These are phyloP conservation scores for Zelonia costaricensis DNA, from an alignment of 208 protist species.

Conservation along the genomic window DNA sequence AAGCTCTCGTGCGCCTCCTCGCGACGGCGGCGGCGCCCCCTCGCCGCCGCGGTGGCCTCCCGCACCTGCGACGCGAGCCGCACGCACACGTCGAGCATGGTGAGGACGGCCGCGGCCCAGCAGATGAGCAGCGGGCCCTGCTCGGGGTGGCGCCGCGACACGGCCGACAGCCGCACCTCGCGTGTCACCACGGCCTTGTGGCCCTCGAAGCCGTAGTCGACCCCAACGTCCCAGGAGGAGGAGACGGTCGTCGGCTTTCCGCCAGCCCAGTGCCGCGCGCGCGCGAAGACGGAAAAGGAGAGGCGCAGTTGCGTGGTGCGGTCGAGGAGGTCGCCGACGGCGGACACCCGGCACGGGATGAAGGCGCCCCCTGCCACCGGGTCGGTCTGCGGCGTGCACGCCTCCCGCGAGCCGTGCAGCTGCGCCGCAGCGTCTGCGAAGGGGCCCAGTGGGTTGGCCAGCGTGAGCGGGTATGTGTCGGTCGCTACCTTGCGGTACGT, in stretches of 20 bases:
- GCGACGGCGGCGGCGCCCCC: not conserved
- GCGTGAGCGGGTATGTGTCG: conserved; percentile 22
- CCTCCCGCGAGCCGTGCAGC: conserved; percentile 17
- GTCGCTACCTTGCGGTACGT: conserved; percentile 20
- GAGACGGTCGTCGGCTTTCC: conserved; percentile 17
- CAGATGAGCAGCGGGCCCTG: conserved; percentile 16
- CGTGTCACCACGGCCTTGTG: conserved; percentile 53
- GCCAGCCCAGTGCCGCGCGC: conserved; percentile 15
- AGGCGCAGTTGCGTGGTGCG: conserved; percentile 34
- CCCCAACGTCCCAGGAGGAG: conserved; percentile 38
- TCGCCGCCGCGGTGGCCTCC: not conserved
- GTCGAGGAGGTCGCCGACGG: conserved; percentile 42
- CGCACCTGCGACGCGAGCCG: conserved; percentile 11
- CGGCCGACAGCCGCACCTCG: conserved; percentile 8
- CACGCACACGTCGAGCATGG: conserved; percentile 13
- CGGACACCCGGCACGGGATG: conserved; percentile 39
- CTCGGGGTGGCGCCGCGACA: conserved; percentile 16
- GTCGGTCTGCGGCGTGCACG: conserved; percentile 34
- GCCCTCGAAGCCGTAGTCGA: conserved; percentile 42
- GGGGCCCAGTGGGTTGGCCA: conserved; percentile 31
- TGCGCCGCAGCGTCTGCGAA: conserved; percentile 27
- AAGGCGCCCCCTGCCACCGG: conserved; percentile 26
- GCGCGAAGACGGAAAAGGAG: conserved; percentile 39
- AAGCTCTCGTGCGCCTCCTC: not conserved
- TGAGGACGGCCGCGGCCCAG: conserved; percentile 6